phyloP scores from a whole-genome alignment of 371 early-diverging fungal species.

The Rhizopus arrhizus region DNA sequence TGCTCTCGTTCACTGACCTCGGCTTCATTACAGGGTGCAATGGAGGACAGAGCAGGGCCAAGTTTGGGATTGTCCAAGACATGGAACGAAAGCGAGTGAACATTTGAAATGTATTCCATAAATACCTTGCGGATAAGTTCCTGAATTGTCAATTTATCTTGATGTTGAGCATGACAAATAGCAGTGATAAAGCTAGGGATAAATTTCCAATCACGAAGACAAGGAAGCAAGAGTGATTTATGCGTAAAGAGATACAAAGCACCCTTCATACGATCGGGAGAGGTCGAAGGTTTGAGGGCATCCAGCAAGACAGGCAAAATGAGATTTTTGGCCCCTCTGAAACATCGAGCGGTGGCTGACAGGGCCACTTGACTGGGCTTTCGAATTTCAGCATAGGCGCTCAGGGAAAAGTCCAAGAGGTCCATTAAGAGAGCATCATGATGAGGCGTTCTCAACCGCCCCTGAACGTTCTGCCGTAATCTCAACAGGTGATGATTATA shows the following conservation, averaged over 20 bases:
- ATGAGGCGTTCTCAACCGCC: slow-evolving; percentile 43
- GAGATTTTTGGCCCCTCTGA: slow-evolving; percentile 56
- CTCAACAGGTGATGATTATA: slow-evolving; percentile 64
- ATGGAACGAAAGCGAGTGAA: slow-evolving; percentile 48
- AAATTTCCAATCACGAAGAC: slow-evolving; percentile 67
- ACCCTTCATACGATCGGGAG: slow-evolving; percentile 75
- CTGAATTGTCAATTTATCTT: slow-evolving; percentile 80
- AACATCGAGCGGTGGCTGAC: slow-evolving; percentile 55
- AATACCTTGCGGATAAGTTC: slow-evolving; percentile 70
- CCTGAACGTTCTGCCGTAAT: slow-evolving; percentile 61
- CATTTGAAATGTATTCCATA: slow-evolving; percentile 59
- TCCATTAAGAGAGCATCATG: slow-evolving; percentile 59
- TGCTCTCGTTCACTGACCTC: slow-evolving; percentile 13
- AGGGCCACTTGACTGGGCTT: slow-evolving; percentile 67
- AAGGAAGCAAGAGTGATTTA: slow-evolving; percentile 54
- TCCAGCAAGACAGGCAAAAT: slow-evolving; percentile 64
- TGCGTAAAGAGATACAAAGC: slow-evolving; percentile 71
- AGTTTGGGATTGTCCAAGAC: slow-evolving; percentile 31
- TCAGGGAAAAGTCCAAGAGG: slow-evolving; percentile 66
- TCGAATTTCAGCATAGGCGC: slow-evolving; percentile 77
- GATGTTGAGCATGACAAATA: slow-evolving; percentile 72
- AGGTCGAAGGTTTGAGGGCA: slow-evolving; percentile 51
- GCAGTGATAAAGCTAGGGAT: slow-evolving; percentile 62
- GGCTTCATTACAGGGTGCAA: slow-evolving; percentile 7
- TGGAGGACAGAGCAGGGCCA: slow-evolving; percentile 15